Evolutionary conservation across 2,329 filamentous ascomycete species (phyloP).

Genomic region (Dactylonectria macrodidyma): DNA sequence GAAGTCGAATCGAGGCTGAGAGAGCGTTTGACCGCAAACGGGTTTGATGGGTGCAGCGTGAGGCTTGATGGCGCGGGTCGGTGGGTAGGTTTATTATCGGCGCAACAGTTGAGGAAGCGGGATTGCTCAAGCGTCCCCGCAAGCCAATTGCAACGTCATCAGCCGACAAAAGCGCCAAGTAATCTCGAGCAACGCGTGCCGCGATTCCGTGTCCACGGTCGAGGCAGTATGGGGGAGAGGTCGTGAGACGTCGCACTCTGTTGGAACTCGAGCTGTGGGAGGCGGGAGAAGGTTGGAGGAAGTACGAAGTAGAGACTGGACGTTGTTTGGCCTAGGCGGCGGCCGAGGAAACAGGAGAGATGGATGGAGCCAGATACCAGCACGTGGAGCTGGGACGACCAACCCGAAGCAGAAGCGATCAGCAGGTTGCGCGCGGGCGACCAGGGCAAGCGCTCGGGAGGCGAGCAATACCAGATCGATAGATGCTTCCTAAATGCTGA

Average conservation of each 20-base stretch:
- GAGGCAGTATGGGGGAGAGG: slow-evolving; percentile 21
- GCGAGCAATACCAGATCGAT: neutral
- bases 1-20: slow-evolving; percentile 12
- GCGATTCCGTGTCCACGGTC: slow-evolving; percentile 26
- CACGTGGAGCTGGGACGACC: slow-evolving; percentile 46
- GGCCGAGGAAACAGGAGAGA: slow-evolving; percentile 44
- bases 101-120: slow-evolving; percentile 36
- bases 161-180: slow-evolving; percentile 29
- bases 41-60: slow-evolving; percentile 4
- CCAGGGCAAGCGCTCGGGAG: slow-evolving; percentile 1
- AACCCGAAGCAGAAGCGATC: slow-evolving; percentile 46
- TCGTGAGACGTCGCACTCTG: slow-evolving; percentile 40
- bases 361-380: slow-evolving; percentile 30
- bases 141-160: slow-evolving; percentile 48
- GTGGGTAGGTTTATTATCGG: slow-evolving; percentile 34
- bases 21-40: slow-evolving; percentile 8
- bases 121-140: slow-evolving; percentile 38
- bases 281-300: slow-evolving; percentile 25
- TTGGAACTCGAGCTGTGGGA: slow-evolving; percentile 24
- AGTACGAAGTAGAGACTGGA: slow-evolving; percentile 15
- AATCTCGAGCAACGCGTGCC: slow-evolving; percentile 29
- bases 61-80: slow-evolving; percentile 25
- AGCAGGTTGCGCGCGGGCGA: slow-evolving; percentile 26
- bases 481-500: neutral
- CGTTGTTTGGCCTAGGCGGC: slow-evolving; percentile 38